Conservation (phyloP, 2,329 filamentous ascomycete species). For the Hypoxylon sp. region DNA sequence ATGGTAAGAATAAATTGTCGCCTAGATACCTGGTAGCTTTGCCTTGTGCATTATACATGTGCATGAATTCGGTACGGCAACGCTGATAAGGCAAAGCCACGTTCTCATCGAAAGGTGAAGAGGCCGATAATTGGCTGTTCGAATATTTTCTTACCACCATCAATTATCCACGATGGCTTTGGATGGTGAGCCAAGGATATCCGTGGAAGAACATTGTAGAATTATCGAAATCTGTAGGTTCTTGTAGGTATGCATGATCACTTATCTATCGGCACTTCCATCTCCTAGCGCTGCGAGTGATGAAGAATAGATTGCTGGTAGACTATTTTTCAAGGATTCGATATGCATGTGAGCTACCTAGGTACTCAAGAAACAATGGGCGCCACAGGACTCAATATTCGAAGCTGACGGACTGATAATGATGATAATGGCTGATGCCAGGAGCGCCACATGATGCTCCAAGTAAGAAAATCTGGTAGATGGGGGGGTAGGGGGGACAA, state of each 20-base stretch:
- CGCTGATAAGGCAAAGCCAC: conserved; percentile 12
- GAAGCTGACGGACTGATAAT: conserved; percentile 22
- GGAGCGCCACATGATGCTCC: conserved; percentile 26
- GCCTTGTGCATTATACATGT: neutral
- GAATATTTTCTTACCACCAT: conserved; percentile 27
- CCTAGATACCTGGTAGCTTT: neutral
- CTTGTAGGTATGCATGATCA: neutral
- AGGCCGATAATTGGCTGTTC: conserved; percentile 13
- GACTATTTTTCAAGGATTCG: neutral
- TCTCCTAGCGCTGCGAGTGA: neutral
- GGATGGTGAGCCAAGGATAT: conserved; percentile 6
- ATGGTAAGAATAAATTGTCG: neutral
- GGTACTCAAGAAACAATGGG: conserved; percentile 12
- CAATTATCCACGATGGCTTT: conserved; percentile 4
- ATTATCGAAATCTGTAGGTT: conserved; percentile 8
- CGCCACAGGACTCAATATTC: conserved; percentile 23
- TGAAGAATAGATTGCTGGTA: neutral
- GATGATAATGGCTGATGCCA: conserved; percentile 5
- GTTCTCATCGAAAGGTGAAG: conserved; percentile 2
- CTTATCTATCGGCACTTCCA: neutral
- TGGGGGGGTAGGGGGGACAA: conserved; percentile 42
- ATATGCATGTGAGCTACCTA: neutral
- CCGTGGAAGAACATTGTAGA: conserved; percentile 16
- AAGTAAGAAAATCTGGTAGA: conserved; percentile 5
- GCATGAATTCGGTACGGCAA: conserved; percentile 5